Percentiles rank a stretch among this genome's conserved stretches.
These are phyloP conservation scores for Sphagnum fallax DNA, from an alignment of 228 moss, liverwort and hornwort genomes.

Conservation along the genomic window DNA sequence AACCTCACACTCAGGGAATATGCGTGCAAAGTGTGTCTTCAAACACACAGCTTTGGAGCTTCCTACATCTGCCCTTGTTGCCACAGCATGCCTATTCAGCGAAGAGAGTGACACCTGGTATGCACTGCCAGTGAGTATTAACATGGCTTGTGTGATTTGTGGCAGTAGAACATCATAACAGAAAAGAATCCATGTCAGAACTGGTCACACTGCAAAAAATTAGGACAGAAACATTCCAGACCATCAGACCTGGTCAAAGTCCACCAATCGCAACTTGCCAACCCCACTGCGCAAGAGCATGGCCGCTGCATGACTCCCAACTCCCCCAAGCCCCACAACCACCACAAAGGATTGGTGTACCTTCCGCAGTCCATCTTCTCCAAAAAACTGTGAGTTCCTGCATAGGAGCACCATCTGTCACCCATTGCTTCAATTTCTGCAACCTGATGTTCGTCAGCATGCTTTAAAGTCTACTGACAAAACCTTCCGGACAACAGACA, in stretches of 20 bases:
- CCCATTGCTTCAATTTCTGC: not conserved
- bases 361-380: constrained; percentile 84
- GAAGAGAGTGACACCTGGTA: constrained; percentile 96
- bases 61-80: constrained; percentile 93
- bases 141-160: too few species aligned
- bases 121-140: not conserved
- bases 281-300: constrained; percentile 96
- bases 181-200: too few species aligned
- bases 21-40: constrained; percentile 71
- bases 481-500: not conserved
- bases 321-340: constrained; percentile 93
- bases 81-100: constrained; percentile 97
- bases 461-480: not conserved
- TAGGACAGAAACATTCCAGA: too few species aligned
- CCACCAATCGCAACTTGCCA: constrained; percentile 88
- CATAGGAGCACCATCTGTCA: constrained; percentile 1
- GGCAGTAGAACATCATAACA: too few species aligned
- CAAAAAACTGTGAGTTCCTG: constrained; percentile 95
- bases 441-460: not conserved
- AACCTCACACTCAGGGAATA: constrained; percentile 92
- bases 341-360: constrained; percentile 87
- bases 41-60: constrained; percentile 86
- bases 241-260: constrained; percentile 86
- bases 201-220: too few species aligned
- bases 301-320: constrained; percentile 94